Evolutionary conservation across 345 rosid genomes (phyloP).

Genomic region (Nasturtium officinale): DNA sequence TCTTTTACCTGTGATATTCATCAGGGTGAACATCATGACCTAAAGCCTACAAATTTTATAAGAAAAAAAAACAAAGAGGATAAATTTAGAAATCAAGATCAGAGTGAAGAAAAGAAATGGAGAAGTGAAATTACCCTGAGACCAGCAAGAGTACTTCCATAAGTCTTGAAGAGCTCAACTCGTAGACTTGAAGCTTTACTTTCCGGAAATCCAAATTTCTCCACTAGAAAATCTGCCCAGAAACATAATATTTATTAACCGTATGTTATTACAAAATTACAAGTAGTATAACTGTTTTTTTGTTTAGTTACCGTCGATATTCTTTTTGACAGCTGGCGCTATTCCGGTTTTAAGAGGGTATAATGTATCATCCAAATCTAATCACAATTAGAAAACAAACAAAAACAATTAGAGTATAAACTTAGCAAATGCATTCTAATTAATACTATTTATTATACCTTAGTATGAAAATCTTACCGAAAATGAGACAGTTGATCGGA

Average conservation of each 20-base stretch:
- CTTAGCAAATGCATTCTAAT: background rate
- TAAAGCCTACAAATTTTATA: slow-evolving; percentile 52
- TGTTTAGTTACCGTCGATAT: slow-evolving; percentile 67
- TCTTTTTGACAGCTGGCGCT: slow-evolving; percentile 67
- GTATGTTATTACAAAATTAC: background rate
- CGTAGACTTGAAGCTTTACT: slow-evolving; percentile 66
- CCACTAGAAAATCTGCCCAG: slow-evolving; percentile 66
- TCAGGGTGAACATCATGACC: slow-evolving; percentile 80
- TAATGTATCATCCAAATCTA: slow-evolving; percentile 95
- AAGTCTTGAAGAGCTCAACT: slow-evolving; percentile 76
- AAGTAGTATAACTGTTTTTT: background rate
- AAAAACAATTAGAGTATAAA: background rate
- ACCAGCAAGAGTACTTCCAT: slow-evolving; percentile 96
- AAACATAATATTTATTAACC: background rate
- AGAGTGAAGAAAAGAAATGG: background rate
- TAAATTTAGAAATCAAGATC: background rate
- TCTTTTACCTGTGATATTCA: slow-evolving; percentile 77
- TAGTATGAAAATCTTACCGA: slow-evolving; percentile 51
- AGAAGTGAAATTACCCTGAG: slow-evolving; percentile 55
- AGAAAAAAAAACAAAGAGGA: too few species aligned
- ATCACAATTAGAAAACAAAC: background rate
- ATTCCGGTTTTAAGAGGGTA: slow-evolving; percentile 74
- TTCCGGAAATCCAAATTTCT: slow-evolving; percentile 65
- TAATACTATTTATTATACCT: background rate
- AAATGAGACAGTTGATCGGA: slow-evolving; percentile 70